Base-by-base conservation (phyloP, 371 early-diverging fungal genomes). In the Phascolomyces articulosus region DNA sequence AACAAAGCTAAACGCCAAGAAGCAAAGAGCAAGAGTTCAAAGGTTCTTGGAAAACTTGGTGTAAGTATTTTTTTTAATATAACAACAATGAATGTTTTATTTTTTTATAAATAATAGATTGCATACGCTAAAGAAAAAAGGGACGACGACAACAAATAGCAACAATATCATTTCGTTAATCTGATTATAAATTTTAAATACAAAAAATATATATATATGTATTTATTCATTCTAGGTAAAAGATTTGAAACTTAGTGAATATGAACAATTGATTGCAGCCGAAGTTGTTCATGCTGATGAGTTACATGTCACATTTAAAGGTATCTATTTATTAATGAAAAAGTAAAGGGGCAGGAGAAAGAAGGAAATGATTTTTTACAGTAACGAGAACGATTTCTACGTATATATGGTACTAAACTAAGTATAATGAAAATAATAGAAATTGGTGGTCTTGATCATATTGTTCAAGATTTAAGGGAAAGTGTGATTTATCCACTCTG, bases 241-340 rank as follows among this genome's bases (percentile, higher is more conserved):
- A 55, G 89, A 91, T 70, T 67, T 96, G 59, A 88, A 91, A 66
- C 75, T 98, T 66, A 91, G 85, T 51, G 95, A 95, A 71, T 92
- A 98, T 70, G 98, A 98, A 79, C 91, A 93, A 74, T 88, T 95
- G 23, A 97, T 98, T 60, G 94, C 95, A 48, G 77, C 91, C 44
- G 98, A 97, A 75, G 94, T 98, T 10, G 89, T 97, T 28, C 90
- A 93, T 67, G 89, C 96, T 10, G 96, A 96, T 59, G 98, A 98
- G 68, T 91, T 96, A 60, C 68, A 81, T 29, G 93, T 95, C 44
- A 82, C 81, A 47, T 98, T 98, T 76, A 83, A 84, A 47, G 92
- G 93, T 93, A 79, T 0, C 28, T 54, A 26, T 16, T 8, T 57
- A 58, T n/a, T n/a, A 24, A 15, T 18, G 55, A 55, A 7, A 16